Evolutionary conservation across 805 yeast genomes (phyloP).

Genomic region (Kregervanrija pseudodelftensis): DNA sequence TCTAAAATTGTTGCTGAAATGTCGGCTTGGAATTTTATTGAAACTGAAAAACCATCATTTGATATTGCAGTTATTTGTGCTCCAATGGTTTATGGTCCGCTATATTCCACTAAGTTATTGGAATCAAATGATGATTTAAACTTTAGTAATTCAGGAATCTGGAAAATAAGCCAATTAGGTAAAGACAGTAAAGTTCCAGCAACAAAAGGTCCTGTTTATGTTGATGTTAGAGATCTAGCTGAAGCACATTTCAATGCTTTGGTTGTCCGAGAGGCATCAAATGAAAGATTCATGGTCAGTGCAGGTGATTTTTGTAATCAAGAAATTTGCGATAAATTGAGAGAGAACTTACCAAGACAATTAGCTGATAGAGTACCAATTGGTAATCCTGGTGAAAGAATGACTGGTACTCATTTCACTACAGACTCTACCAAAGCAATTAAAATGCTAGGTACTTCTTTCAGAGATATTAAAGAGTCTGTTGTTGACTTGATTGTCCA

Average conservation of each 20-base stretch:
- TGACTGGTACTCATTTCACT: no score
- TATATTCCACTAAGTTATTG: conserved; percentile 25
- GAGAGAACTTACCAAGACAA: no score
- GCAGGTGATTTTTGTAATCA: conserved; percentile 27
- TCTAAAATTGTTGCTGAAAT: conserved; percentile 58
- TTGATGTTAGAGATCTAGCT: conserved; percentile 38
- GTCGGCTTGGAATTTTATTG: conserved; percentile 50
- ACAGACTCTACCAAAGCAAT: no score
- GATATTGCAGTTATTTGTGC: conserved; percentile 46
- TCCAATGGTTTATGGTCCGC: conserved; percentile 55
- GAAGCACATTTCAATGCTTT: conserved; percentile 31
- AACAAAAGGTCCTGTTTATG: conserved; percentile 26
- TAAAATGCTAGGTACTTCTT: no score
- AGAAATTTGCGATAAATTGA: conserved; percentile 6
- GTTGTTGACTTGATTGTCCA: no score
- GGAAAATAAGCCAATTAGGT: conserved; percentile 22
- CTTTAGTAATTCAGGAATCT: conserved; percentile 33
- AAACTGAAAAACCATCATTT: conserved; percentile 30
- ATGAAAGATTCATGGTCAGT: conserved; percentile 25
- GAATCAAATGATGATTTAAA: conserved; percentile 23
- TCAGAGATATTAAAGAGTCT: no score
- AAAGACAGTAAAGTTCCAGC: conserved; percentile 23
- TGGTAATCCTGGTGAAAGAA: no score
- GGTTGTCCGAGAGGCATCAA: conserved; percentile 23
- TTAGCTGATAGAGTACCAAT: no score